Base-by-base conservation (phyloP, 441 rosid genomes). In the Euphorbia schlechtendalii region DNA sequence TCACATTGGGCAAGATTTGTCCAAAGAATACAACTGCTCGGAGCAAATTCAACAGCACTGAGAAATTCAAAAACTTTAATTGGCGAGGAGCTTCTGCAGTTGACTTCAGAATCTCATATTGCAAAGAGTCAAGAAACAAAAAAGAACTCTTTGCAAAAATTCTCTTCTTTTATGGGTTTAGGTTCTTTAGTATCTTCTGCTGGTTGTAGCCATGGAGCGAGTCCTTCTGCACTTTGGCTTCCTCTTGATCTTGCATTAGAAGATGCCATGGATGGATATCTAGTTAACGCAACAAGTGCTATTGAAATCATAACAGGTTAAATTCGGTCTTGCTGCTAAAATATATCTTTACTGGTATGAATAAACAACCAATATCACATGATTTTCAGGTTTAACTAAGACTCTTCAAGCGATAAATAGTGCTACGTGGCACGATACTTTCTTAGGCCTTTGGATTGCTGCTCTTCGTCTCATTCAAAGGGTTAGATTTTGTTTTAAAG, bases 191-290 rank as follows among this genome's bases (percentile, higher is more conserved):
- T 86, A 66, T 80, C 92, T 65, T 82, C 84, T 46, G 79, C 84
- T 78, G 80, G 93, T 68, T 89, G 80, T 57, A 81, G 81, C 75
- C 84, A 82, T 71, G 90, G 98, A 75, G 77, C 88, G 75, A 81
- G 86, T 77, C 84, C 59, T 58, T 88, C 98, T 79, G 83, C 89
- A 59, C 86, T 80, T 71, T 95, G 97, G 96, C 88, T 95, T 69
- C 96, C 99, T 70, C 86, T 95, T 81, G 99, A 92, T 83, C 87
- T 95, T 74, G 91, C 89, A 71, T 84, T 95, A 40, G 98, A 95
- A 78, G 97, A 95, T 80, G 85, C 88, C 67, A 88, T 95, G 98
- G 97, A 95, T 78, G 99, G 97, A 52, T 78, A 86, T 66, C 93
- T 86, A 78, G 96, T 91, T 74, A 82, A 83, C 69, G 98, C 92